Percentiles rank a stretch among this genome's conserved stretches.
Conservation (phyloP, 2,329 filamentous ascomycete species). For the Fusarium sublunatum region DNA sequence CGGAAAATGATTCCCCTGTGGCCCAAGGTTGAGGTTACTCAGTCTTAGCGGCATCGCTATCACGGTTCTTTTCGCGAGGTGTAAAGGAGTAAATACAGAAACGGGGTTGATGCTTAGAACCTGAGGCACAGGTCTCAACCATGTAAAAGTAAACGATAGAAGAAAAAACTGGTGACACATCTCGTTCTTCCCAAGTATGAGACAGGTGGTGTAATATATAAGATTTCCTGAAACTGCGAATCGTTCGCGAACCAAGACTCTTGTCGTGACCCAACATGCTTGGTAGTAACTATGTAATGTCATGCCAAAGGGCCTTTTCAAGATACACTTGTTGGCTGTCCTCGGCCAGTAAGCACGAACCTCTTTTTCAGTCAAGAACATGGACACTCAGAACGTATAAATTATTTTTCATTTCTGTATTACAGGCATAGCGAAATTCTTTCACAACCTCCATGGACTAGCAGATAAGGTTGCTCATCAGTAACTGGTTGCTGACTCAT, state of each 20-base stretch:
- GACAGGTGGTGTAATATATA: background rate
- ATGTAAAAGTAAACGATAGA: slow-evolving; percentile 5
- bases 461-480: background rate
- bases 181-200: background rate
- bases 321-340: too few species aligned
- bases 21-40: slow-evolving; percentile 31
- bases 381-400: slow-evolving; percentile 8
- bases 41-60: slow-evolving; percentile 29
- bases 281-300: background rate
- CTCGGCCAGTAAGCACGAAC: background rate
- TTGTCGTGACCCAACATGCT: too few species aligned
- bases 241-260: too few species aligned
- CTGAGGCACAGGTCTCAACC: background rate
- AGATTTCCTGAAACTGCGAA: background rate
- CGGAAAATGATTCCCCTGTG: slow-evolving; percentile 48
- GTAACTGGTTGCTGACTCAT: slow-evolving; percentile 28
- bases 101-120: background rate
- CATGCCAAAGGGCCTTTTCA: background rate
- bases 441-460: slow-evolving; percentile 3
- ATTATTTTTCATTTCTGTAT: slow-evolving; percentile 31
- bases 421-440: slow-evolving; percentile 11
- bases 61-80: slow-evolving; percentile 40
- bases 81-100: slow-evolving; percentile 28
- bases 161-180: slow-evolving; percentile 1
- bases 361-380: background rate